These are phyloP conservation scores for Alternaria incomplexa DNA, from an alignment of 2,329 filamentous ascomycete genomes.

Conservation along the genomic window DNA sequence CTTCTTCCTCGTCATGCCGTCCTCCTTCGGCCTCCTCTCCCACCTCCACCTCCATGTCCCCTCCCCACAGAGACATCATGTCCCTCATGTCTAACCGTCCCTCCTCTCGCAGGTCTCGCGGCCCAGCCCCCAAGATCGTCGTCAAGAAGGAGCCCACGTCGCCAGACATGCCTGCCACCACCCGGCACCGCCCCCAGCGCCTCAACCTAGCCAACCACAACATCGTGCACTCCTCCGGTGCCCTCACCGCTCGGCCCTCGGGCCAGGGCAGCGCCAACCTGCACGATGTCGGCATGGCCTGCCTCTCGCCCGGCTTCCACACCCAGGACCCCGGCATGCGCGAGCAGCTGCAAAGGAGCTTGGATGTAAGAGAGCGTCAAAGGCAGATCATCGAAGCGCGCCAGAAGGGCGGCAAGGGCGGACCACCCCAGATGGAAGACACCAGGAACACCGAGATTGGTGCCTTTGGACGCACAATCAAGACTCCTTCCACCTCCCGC, in stretches of 20 bases:
- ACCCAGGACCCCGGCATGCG: slow-evolving; percentile 97
- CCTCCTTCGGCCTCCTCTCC: slow-evolving; percentile 30
- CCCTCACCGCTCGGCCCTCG: slow-evolving; percentile 69
- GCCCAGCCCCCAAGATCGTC: slow-evolving; percentile 75
- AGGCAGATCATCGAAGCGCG: slow-evolving; percentile 92
- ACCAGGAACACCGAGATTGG: slow-evolving; percentile 45
- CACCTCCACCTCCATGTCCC: slow-evolving; percentile 35
- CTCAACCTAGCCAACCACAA: slow-evolving; percentile 72
- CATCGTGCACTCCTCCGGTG: slow-evolving; percentile 51
- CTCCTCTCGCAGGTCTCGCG: slow-evolving; percentile 57
- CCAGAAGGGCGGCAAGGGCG: slow-evolving; percentile 75
- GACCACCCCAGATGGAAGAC: slow-evolving; percentile 36
- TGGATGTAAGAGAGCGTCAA: slow-evolving; percentile 92
- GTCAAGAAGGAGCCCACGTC: slow-evolving; percentile 97
- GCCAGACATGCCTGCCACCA: slow-evolving; percentile 74
- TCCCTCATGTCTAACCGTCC: slow-evolving; percentile 47
- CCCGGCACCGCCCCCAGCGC: slow-evolving; percentile 76
- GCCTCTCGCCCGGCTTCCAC: slow-evolving; percentile 92
- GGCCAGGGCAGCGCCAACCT: slow-evolving; percentile 76
- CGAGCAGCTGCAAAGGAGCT: slow-evolving; percentile 90
- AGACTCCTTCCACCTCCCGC: slow-evolving; percentile 75
- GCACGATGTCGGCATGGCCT: slow-evolving; percentile 91
- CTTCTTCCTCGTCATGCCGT: slow-evolving; percentile 33
- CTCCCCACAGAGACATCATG: slow-evolving; percentile 28
- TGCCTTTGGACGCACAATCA: slow-evolving; percentile 56